Evolutionary conservation across 805 yeast genomes (phyloP), one percentile per base, ranked within the genome.

Genomic region (Kodamaea sagamina): DNA sequence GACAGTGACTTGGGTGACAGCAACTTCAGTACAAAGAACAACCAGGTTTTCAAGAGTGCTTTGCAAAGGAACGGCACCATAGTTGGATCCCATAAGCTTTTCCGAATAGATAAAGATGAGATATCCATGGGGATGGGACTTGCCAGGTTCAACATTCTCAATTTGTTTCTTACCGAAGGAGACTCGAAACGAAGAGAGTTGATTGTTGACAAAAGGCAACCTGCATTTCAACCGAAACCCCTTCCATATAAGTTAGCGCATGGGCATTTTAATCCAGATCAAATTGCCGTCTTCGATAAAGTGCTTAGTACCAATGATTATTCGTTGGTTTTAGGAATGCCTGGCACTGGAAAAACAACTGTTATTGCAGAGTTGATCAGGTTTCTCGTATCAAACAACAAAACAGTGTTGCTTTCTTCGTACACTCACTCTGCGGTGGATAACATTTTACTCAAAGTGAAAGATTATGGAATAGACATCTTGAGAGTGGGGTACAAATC

Each of bases 391-490:
- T 63, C 65, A 1, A 72, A 74, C 36, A 81, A 79, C 1, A 86
- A 86, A 56, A 72, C 85, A 0, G 84, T 93, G 1, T 67, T 93
- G 17, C 63, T 93, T 37, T 79, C 97, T 0, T 86, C 96, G 0
- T 89, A 87, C 57, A 93, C 99, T 0, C 95, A 93, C 59, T 86
- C 97, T 0, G 98, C 99, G 0, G 97, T 93, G 4, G 99, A 93
- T 59, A 93, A 93, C 53, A 88, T 93, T 40, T 65, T 92, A 41
- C 63, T 87, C 32, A 93, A 93, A 59, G 62, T 93, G n/a, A 59
- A 55, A 22, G 62, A 62, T 8, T 51, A 42, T 27, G 63, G 54
- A 2, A 52, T 67, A 6, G 53, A 70, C 4, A 76, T 90, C 12
- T 60, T 89, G 10, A 67, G 99, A 46, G 67, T 89, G 6, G 98